A percentile compares a stretch with the other conserved stretches of the same genome.
Conservation (phyloP, 108 stramenopile species). For the Aureococcus anophagefferens region DNA sequence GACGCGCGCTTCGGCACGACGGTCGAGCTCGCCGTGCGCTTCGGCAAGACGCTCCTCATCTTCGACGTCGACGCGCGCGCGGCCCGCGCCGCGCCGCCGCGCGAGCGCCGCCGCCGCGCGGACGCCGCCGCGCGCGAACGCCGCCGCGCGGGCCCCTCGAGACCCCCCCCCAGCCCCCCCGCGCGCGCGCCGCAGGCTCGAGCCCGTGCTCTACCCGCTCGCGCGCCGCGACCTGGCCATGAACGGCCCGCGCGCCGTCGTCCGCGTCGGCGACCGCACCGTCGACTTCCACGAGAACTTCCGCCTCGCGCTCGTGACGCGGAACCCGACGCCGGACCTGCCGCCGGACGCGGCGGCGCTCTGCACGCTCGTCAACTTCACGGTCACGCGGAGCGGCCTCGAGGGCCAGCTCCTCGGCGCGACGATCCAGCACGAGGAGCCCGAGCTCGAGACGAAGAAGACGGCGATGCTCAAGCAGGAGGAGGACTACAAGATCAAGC, state of each 20-base stretch:
- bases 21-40: conserved; percentile 25
- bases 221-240: conserved; percentile 32
- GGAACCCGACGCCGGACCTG: conserved; percentile 38
- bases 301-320: conserved; percentile 36
- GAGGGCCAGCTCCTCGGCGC: conserved; percentile 50
- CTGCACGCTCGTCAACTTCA: conserved; percentile 50
- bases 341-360: conserved; percentile 42
- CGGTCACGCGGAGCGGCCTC: conserved; percentile 49
- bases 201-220: conserved; percentile 47
- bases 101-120: too few species aligned
- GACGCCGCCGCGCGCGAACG: too few species aligned
- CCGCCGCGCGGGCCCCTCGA: too few species aligned
- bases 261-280: conserved; percentile 37
- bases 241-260: conserved; percentile 41
- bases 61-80: conserved; percentile 31
- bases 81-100: too few species aligned
- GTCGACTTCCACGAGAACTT: conserved; percentile 53
- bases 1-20: conserved; percentile 24
- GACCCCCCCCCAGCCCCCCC: too few species aligned
- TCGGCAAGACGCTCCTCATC: conserved; percentile 54
- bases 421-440: conserved; percentile 46
- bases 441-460: conserved; percentile 52
- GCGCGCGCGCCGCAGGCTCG: too few species aligned
- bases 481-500: conserved; percentile 54
- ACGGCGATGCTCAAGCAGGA: conserved; percentile 41